A percentile compares a stretch with the other conserved stretches of the same genome.
Conservation (phyloP, 163 green algal species). For the Chlorella variabilis region DNA sequence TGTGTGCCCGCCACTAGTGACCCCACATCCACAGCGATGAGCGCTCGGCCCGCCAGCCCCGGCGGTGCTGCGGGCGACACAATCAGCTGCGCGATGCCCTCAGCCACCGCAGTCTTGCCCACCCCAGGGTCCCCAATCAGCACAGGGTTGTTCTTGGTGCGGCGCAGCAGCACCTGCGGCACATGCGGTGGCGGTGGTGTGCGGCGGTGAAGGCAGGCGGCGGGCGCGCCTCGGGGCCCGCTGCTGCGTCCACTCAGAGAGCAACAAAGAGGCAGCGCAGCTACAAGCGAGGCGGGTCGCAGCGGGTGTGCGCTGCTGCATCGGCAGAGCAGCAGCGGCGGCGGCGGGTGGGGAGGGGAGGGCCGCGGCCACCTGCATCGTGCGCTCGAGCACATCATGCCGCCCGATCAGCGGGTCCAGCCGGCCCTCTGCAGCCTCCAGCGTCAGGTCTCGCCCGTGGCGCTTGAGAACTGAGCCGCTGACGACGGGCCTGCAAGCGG, state of each 20-base stretch:
- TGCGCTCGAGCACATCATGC: conserved; percentile 82
- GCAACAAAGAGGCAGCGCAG: no score
- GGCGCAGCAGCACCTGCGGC: conserved; percentile 88
- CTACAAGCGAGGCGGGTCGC: no score
- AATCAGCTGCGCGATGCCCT: conserved; percentile 95
- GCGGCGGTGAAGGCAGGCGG: no score
- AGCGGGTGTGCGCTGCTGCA: no score
- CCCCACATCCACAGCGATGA: conserved; percentile 49
- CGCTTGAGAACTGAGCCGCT: conserved; percentile 46
- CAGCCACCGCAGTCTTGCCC: conserved; percentile 91
- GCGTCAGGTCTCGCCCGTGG: conserved; percentile 84
- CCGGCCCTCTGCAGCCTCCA: conserved; percentile 72
- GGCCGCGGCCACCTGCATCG: conserved; percentile 64
- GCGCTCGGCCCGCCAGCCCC: conserved; percentile 39
- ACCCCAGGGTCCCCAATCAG: conserved; percentile 94
- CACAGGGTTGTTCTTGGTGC: conserved; percentile 98
- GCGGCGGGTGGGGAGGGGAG: no score
- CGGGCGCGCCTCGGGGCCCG: no score
- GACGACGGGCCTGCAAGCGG: background rate
- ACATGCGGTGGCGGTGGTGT: background rate
- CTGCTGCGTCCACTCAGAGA: no score
- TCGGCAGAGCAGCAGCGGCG: no score
- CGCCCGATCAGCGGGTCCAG: conserved; percentile 94
- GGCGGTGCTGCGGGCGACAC: conserved; percentile 59
- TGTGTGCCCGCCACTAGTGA: conserved; percentile 50